Evolutionary conservation across 805 yeast species (phyloP).

Genomic region (Sugiyamaella marilandica): DNA sequence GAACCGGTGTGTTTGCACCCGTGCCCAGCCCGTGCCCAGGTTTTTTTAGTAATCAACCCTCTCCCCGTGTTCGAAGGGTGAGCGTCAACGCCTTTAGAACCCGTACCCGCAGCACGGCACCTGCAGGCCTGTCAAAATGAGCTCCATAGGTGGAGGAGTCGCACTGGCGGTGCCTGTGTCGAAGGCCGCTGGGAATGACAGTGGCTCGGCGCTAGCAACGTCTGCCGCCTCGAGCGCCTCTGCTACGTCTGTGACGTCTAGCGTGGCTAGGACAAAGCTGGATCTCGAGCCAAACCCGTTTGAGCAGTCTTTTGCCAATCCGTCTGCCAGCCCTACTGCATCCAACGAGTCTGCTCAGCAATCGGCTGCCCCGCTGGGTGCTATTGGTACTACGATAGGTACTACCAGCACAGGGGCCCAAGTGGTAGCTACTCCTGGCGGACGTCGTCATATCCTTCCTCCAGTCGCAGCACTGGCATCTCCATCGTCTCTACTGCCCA

Average conservation of each 20-base stretch:
- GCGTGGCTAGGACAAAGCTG: slow-evolving; percentile 26
- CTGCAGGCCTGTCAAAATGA: too few species aligned
- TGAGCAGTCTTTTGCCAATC: slow-evolving; percentile 86
- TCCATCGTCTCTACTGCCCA: slow-evolving; percentile 24
- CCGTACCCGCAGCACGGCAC: too few species aligned
- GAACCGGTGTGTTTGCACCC: too few species aligned
- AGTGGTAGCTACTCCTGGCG: slow-evolving; percentile 24
- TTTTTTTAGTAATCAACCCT: too few species aligned
- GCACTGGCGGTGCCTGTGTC: too few species aligned
- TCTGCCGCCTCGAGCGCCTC: neutral
- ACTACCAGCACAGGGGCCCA: slow-evolving; percentile 13
- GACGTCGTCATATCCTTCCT: slow-evolving; percentile 24
- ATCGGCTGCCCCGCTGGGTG: neutral
- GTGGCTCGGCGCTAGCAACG: neutral
- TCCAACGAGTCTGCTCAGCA: neutral
- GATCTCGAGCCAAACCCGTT: slow-evolving; percentile 93
- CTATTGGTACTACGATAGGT: slow-evolving; percentile 2
- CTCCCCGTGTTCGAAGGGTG: too few species aligned
- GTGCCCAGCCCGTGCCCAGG: too few species aligned
- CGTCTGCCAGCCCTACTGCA: slow-evolving; percentile 20
- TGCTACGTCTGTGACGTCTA: neutral
- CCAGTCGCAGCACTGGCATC: slow-evolving; percentile 28
- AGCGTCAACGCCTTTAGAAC: too few species aligned
- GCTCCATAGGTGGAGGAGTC: too few species aligned
- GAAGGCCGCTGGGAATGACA: too few species aligned